Percentiles rank a stretch among this genome's conserved stretches.
phyloP scores from a whole-genome alignment of 1,139 yeast genomes.

The Hyphopichia wangnamkhiaoensis region DNA sequence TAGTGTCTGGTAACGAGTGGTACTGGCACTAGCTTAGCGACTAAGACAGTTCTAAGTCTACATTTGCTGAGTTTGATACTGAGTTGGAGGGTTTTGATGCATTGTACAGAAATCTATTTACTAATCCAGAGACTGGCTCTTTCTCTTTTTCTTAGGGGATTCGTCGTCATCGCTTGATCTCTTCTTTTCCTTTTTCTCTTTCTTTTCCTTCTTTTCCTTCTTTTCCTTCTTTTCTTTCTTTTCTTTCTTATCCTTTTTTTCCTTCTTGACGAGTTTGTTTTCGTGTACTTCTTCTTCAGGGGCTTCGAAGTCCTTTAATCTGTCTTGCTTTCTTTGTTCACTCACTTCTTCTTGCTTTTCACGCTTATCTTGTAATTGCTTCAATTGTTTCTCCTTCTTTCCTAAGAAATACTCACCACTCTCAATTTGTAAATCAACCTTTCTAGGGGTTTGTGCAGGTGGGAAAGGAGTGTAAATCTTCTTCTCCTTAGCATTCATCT shows the following conservation, averaged over 20 bases:
- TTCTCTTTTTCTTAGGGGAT: no score
- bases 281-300: constrained; percentile 72
- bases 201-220: constrained; percentile 15
- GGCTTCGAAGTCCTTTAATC: constrained; percentile 78
- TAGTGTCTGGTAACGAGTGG: no score
- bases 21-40: no score
- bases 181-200: constrained; percentile 22
- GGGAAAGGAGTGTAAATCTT: constrained; percentile 98
- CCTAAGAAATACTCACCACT: constrained; percentile 97
- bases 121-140: neutral
- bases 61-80: no score
- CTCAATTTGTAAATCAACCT: constrained; percentile 95
- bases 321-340: constrained; percentile 64
- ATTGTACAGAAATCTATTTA: no score
- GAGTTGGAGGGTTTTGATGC: no score
- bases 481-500: constrained; percentile 62
- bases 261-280: constrained; percentile 24
- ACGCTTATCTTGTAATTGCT: constrained; percentile 73
- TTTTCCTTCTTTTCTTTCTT: constrained; percentile 24
- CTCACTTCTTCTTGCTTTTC: constrained; percentile 75
- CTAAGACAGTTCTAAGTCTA: no score
- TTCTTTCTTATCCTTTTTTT: constrained; percentile 20
- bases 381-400: constrained; percentile 74
- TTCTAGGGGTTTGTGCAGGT: constrained; percentile 95
- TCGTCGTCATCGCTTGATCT: constrained; percentile 12